Evolutionary conservation across 2,329 filamentous ascomycete species (phyloP), one percentile per base, ranked within the genome.

Genomic region (Aspergillus puulaauensis): DNA sequence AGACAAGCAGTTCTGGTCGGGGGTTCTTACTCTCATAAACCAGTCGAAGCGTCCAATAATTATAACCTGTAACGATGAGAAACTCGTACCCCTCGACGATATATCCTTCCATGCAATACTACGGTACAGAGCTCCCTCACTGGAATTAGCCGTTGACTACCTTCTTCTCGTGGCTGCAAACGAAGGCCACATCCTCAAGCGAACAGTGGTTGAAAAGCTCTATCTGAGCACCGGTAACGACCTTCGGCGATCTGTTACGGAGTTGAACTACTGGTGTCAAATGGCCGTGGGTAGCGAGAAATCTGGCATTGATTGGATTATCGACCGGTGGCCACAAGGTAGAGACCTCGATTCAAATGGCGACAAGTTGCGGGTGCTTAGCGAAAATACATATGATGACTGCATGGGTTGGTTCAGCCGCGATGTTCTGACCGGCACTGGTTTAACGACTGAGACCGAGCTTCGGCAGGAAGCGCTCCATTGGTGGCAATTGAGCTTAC

Each of bases 191-290:
- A 77, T 90, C 1, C 77, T 99, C 12, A 76, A 82, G 40, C 83
- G 91, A 41, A 72, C 83, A 24, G 85, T 90, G 0, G 82, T 96
- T 0, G 80, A 82, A 52, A 78, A 83, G 6, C 81, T 99, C 2
- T 96, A 92, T 68, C 79, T 82, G 53, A 85, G 85, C 14, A 88
- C 90, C 53, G 73, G 82, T 2, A 76, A 82, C 27, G 95, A 99
- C 70, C 77, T 99, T 12, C 87, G 95, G 54, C 91, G 88, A 21
- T 87, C 89, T 2, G 85, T 99, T 49, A 87, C 83, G 56, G 92
- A 98, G 60, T 82, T 99, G 27, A 88, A 96, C 70, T 95, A 96
- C 70, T 99, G 93, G 93, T 99, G 96, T 71, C 95, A 99, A 72
- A 92, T 98, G 75, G 91, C 89, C 0, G 86, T 99, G 9, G 96